A percentile compares a stretch with the other conserved stretches of the same genome.
Conservation (phyloP, 768 basidiomycete species). For the Neoboletus brunneissimus region DNA sequence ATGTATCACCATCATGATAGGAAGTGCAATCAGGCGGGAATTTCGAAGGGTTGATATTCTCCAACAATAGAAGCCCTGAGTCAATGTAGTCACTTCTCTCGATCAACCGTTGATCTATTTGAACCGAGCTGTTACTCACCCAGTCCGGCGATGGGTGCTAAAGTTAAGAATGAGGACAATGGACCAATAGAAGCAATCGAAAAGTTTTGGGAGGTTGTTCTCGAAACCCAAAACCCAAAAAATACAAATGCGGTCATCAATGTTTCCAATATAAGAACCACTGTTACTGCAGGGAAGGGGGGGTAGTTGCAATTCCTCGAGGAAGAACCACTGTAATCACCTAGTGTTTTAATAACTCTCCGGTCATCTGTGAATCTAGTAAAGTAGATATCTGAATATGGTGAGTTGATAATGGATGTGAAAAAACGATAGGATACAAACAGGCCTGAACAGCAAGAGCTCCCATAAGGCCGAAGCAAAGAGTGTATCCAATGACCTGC, state of each 20-base stretch:
- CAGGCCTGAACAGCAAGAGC: no score
- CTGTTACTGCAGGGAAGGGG: not conserved
- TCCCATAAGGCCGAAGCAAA: no score
- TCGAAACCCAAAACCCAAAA: slow-evolving; percentile 7
- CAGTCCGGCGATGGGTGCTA: slow-evolving; percentile 10
- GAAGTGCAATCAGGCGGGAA: not conserved
- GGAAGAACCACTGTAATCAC: slow-evolving; percentile 12
- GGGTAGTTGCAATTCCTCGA: no score
- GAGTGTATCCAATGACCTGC: no score
- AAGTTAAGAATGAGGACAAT: no score
- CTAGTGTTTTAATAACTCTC: slow-evolving; percentile 12
- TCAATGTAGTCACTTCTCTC: slow-evolving; percentile 9
- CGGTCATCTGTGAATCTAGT: slow-evolving; percentile 15
- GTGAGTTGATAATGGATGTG: not conserved
- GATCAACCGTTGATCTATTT: not conserved
- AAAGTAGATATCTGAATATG: slow-evolving; percentile 18
- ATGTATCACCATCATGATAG: slow-evolving; percentile 16
- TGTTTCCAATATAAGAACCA: slow-evolving; percentile 15
- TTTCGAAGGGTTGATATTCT: slow-evolving; percentile 11
- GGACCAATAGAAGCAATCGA: no score
- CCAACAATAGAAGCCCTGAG: slow-evolving; percentile 26
- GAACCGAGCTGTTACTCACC: slow-evolving; percentile 6
- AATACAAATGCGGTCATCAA: slow-evolving; percentile 12
- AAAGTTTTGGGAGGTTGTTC: no score
- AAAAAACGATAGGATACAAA: no score